Conservation (phyloP, 2,329 filamentous ascomycete species). For the Phialophora tarda region DNA sequence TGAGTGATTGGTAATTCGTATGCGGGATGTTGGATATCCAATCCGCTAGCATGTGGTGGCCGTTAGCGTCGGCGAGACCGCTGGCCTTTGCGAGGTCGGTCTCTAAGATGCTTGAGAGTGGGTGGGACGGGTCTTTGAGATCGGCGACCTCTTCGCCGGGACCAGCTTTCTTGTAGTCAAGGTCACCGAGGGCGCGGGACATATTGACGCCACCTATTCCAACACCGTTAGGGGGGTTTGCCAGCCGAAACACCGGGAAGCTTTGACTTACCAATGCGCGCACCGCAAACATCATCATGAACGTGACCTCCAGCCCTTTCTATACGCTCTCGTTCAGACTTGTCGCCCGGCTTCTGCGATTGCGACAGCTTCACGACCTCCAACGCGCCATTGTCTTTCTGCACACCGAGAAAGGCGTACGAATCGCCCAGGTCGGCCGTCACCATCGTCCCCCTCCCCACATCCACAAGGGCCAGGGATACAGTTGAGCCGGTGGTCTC, state of each 20-base stretch:
- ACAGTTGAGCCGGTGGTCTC: background rate
- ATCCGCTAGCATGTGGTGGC: conserved; percentile 1
- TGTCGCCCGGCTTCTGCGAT: background rate
- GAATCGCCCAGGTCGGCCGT: conserved; percentile 3
- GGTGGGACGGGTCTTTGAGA: background rate
- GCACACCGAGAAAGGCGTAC: background rate
- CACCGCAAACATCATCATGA: background rate
- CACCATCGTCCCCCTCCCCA: background rate
- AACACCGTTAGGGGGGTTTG: background rate
- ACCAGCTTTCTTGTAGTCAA: background rate
- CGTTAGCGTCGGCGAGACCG: background rate
- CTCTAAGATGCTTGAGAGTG: background rate
- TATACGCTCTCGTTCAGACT: background rate
- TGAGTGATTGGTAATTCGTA: background rate
- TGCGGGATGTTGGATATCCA: conserved; percentile 4
- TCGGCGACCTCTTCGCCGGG: background rate
- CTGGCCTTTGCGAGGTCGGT: background rate
- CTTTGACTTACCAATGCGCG: background rate
- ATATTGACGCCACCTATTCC: conserved; percentile 1
- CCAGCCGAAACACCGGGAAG: background rate
- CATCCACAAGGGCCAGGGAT: background rate
- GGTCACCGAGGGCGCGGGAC: conserved; percentile 1
- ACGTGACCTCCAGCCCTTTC: background rate
- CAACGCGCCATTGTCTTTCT: background rate
- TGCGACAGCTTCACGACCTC: background rate